Conservation (phyloP, 1,284 basidiomycete species). For the Trichosporon sp. region DNA sequence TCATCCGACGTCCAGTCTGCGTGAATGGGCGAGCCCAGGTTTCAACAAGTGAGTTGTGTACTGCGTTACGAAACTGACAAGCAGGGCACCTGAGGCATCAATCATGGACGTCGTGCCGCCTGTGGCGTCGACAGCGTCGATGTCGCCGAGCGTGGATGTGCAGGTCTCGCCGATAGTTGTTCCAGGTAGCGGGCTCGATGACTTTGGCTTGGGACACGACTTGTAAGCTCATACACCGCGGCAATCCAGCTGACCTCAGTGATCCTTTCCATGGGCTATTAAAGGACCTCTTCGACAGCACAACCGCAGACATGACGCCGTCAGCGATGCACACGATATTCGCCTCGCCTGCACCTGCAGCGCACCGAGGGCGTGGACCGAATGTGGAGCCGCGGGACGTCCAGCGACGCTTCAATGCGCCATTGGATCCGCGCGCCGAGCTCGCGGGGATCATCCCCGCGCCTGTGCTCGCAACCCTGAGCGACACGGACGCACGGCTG, state of each 20-base stretch:
- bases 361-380: conserved; percentile 8
- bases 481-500: conserved; percentile 11
- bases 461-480: conserved; percentile 8
- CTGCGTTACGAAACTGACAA: not conserved
- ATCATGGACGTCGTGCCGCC: not conserved
- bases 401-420: conserved; percentile 14
- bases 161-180: not conserved
- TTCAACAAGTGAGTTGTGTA: not conserved
- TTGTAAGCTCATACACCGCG: not conserved
- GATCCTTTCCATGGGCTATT: conserved; percentile 15
- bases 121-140: not conserved
- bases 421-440: conserved; percentile 10
- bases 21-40: not conserved
- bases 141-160: not conserved
- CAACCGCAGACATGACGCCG: conserved; percentile 3
- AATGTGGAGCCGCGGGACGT: conserved; percentile 15
- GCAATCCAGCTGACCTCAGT: not conserved
- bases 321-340: not conserved
- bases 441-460: conserved; percentile 5
- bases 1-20: not conserved
- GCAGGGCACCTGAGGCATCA: not conserved
- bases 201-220: not conserved
- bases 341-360: not conserved
- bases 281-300: conserved; percentile 11
- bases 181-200: not conserved